Conservation (phyloP, 148 eudicot genomes). For the Arbutus unedo region DNA sequence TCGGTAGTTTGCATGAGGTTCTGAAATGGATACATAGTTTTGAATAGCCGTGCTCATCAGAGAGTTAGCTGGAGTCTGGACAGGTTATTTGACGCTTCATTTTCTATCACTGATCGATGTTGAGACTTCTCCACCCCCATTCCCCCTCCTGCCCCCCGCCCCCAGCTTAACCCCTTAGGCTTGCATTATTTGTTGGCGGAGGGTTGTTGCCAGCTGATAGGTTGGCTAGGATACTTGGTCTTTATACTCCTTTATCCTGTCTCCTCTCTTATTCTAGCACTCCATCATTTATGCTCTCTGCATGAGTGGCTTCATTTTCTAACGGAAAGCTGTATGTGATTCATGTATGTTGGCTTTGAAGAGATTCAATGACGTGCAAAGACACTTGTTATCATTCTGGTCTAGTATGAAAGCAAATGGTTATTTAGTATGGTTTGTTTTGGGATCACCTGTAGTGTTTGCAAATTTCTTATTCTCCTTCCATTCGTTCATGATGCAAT, state of each 20-base stretch:
- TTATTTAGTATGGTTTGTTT: neutral
- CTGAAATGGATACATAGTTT: neutral
- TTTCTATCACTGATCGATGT: neutral
- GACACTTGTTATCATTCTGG: neutral
- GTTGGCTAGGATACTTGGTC: conserved; percentile 3
- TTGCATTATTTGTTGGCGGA: neutral
- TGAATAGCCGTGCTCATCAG: neutral
- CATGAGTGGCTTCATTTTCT: neutral
- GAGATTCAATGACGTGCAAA: neutral
- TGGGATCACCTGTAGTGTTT: neutral
- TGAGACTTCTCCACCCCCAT: too few relatives aligned
- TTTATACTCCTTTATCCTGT: neutral
- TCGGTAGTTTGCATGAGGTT: neutral
- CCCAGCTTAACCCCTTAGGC: neutral
- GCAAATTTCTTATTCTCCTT: neutral
- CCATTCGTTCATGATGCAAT: neutral
- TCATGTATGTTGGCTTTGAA: neutral
- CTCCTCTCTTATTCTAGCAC: neutral
- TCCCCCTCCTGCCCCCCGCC: too few relatives aligned
- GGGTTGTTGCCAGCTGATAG: neutral
- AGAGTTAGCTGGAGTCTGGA: neutral
- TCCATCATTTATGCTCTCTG: neutral
- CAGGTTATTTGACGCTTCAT: neutral
- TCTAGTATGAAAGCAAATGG: neutral
- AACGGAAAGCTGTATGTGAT: neutral